phyloP scores from a whole-genome alignment of 305 asterid genomes.

The Fraxinus sp. region DNA sequence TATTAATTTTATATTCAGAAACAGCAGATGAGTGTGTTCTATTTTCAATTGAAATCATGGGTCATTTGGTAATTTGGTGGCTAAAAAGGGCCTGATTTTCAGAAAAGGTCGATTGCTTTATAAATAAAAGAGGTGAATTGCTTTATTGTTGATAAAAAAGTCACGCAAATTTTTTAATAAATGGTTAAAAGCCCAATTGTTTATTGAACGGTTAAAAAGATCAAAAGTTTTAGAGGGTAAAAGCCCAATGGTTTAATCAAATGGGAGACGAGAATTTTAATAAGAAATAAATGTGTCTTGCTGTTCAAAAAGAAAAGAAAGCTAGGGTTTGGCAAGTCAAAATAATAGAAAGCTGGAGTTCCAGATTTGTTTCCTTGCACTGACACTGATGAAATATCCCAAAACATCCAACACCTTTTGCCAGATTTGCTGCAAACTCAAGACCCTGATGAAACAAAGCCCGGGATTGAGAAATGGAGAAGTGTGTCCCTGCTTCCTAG shows the following conservation, averaged over 20 bases:
- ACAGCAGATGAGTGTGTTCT: background rate
- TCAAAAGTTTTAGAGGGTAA: background rate
- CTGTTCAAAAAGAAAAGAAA: background rate
- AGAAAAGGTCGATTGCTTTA: background rate
- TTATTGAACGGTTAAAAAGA: background rate
- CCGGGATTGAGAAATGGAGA: background rate
- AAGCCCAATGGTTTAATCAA: background rate
- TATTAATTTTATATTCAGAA: background rate
- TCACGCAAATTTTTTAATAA: background rate
- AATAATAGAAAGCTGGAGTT: background rate
- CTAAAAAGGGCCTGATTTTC: background rate
- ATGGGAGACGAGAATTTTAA: background rate
- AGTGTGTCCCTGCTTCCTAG: background rate
- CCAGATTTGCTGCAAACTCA: background rate
- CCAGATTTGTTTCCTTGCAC: background rate
- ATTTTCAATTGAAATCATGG: background rate
- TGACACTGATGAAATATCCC: background rate
- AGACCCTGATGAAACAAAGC: background rate
- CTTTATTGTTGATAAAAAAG: background rate
- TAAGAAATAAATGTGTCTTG: background rate
- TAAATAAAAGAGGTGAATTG: background rate
- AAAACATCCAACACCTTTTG: background rate
- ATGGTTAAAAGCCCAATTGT: background rate
- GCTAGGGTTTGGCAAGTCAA: background rate
- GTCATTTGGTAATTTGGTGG: background rate